Evolutionary conservation across 108 stramenopile species (phyloP), one percentile per base, ranked within the genome.

Genomic region (Epipyxis sp.): DNA sequence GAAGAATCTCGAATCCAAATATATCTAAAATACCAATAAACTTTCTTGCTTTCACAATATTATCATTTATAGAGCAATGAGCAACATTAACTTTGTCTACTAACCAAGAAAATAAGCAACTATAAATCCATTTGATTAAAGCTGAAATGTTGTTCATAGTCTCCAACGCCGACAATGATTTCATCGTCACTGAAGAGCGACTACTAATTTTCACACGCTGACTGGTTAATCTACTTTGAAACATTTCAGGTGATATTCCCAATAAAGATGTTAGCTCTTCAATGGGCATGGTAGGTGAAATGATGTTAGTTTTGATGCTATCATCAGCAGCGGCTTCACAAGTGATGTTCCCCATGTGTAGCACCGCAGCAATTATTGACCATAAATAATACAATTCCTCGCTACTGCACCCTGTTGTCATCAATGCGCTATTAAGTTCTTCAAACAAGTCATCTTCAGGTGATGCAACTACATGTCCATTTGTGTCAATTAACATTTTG

Each of bases 1-100:
- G 39, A 20, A 59, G 35, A 30, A 91, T 91, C 84, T 99, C 98
- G 83, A 99, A 99, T 35, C 98, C 98, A 82, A 98, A 99, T 74
- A 99, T 99, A 80, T 99, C 98, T 30, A 99, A 84, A 40, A 98
- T 89, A 59, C 95, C 96, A 44, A 97, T 97, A 42, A 92, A 92
- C 34, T 59, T 44, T 59, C 44, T 79, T 68, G 72, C 13, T 1
- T 37, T 39, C 41, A n/a, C 58, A 1, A 71, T 27, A 43, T 30
- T 27, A 44, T 40, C 41, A 41, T 2, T 59, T 3, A 40, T 40
- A 32, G 3, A 13, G 35, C 61, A 65, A 69, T 78, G 78, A 29
- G 69, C 69, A 62, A 44, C 44, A 54, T 87, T 87, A 77, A 87
- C 85, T 46, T 83, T 83, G 46, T 59, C 43, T 30, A 87, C 84